phyloP scores from a whole-genome alignment of 768 basidiomycete genomes.

The Stropharia rugosoannulata region DNA sequence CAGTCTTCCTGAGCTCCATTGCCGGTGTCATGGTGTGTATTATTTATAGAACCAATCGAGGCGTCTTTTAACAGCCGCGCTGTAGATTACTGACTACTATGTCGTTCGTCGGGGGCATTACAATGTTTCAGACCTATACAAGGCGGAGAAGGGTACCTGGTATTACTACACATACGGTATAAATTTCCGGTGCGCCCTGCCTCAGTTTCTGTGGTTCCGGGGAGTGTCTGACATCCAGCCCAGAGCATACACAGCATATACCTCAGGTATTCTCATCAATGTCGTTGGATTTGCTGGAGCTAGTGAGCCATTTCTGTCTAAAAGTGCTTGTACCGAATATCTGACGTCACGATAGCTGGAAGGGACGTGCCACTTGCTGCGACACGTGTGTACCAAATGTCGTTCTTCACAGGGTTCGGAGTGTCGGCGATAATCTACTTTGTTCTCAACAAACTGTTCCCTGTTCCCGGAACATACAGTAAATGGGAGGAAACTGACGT shows the following conservation, averaged over 20 bases:
- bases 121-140: slow-evolving; percentile 72
- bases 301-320: slow-evolving; percentile 37
- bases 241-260: slow-evolving; percentile 66
- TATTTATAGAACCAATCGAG: background rate
- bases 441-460: slow-evolving; percentile 56
- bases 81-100: slow-evolving; percentile 77
- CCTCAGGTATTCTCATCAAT: slow-evolving; percentile 78
- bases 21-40: slow-evolving; percentile 71
- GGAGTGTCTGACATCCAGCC: background rate
- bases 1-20: slow-evolving; percentile 79
- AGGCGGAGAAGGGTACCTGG: slow-evolving; percentile 53
- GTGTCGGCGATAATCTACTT: slow-evolving; percentile 67
- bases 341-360: slow-evolving; percentile 39
- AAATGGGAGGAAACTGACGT: slow-evolving; percentile 60
- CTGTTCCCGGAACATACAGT: slow-evolving; percentile 47
- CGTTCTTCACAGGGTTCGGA: slow-evolving; percentile 84
- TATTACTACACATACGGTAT: slow-evolving; percentile 76
- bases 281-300: slow-evolving; percentile 81
- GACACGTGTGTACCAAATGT: slow-evolving; percentile 71
- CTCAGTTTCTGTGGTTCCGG: background rate
- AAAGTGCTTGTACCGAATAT: background rate
- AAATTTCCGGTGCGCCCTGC: slow-evolving; percentile 57
- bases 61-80: background rate
- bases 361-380: slow-evolving; percentile 63
- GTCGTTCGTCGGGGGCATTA: slow-evolving; percentile 69